These are phyloP conservation scores for Hyphopichia fennica DNA, from an alignment of 1,139 yeast genomes.

Conservation along the genomic window DNA sequence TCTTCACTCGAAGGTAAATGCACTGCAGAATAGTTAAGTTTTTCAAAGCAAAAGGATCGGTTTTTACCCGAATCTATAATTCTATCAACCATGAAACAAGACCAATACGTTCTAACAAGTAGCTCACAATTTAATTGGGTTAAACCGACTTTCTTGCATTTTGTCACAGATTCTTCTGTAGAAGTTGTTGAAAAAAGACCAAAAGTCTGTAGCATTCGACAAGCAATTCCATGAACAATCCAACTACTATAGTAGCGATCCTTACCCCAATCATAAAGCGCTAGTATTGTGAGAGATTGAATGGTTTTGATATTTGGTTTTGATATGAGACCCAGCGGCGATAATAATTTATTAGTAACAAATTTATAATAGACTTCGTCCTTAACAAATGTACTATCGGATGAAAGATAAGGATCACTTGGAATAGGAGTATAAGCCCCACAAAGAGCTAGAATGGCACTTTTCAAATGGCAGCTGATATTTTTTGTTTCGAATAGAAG, in stretches of 20 bases:
- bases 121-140: background rate
- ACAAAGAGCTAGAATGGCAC: conserved; percentile 1
- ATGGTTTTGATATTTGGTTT: conserved; percentile 1
- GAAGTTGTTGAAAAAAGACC: conserved; percentile 2
- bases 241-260: conserved; percentile 3
- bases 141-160: background rate
- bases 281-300: background rate
- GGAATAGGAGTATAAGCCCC: conserved; percentile 1
- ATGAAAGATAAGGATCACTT: background rate
- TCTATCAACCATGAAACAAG: conserved; percentile 4
- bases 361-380: conserved; percentile 1
- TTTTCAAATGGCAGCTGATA: conserved; percentile 1
- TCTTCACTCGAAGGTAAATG: conserved; percentile 6
- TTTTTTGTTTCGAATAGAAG: conserved; percentile 1
- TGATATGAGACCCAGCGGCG: background rate
- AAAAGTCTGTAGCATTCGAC: conserved; percentile 1
- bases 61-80: conserved; percentile 2
- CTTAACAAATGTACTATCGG: background rate
- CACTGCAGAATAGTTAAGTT: background rate
- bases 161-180: background rate
- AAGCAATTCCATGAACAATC: conserved; percentile 2
- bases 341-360: background rate
- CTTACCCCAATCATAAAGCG: conserved; percentile 3
- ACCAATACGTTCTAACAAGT: conserved; percentile 4
- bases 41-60: background rate